These are phyloP conservation scores for Linnemannia exigua DNA, from an alignment of 192 early-diverging fungal genomes.

Conservation along the genomic window DNA sequence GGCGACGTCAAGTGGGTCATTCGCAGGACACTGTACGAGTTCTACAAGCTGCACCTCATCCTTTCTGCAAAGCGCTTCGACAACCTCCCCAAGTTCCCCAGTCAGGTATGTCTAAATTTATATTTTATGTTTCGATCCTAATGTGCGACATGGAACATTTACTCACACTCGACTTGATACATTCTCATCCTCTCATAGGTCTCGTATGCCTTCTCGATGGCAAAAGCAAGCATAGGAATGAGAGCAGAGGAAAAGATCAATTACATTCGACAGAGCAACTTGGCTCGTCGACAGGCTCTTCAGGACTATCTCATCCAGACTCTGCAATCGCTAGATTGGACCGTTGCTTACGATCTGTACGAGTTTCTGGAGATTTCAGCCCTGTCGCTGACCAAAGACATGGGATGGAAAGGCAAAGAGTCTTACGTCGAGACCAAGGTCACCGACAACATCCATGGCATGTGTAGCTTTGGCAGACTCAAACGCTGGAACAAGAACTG, in stretches of 20 bases:
- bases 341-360: slow-evolving; percentile 77
- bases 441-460: slow-evolving; percentile 64
- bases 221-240: slow-evolving; percentile 41
- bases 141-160: background rate
- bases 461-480: slow-evolving; percentile 44
- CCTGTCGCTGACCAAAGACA: slow-evolving; percentile 79
- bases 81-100: slow-evolving; percentile 44
- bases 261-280: slow-evolving; percentile 54
- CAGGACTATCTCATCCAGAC: slow-evolving; percentile 73
- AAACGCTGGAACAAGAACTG: slow-evolving; percentile 74
- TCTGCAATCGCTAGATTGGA: slow-evolving; percentile 69
- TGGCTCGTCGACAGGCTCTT: slow-evolving; percentile 69
- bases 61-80: slow-evolving; percentile 56
- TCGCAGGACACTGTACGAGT: slow-evolving; percentile 73
- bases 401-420: slow-evolving; percentile 91
- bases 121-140: background rate
- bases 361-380: slow-evolving; percentile 83
- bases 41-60: slow-evolving; percentile 75
- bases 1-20: slow-evolving; percentile 87
- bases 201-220: slow-evolving; percentile 29
- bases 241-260: slow-evolving; percentile 26
- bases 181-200: slow-evolving; percentile 5
- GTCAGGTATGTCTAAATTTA: slow-evolving; percentile 20
- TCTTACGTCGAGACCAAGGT: slow-evolving; percentile 77
- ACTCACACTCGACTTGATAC: no score